Base-by-base conservation (phyloP, 1,139 yeast species). In the Geotrichum restrictum region DNA sequence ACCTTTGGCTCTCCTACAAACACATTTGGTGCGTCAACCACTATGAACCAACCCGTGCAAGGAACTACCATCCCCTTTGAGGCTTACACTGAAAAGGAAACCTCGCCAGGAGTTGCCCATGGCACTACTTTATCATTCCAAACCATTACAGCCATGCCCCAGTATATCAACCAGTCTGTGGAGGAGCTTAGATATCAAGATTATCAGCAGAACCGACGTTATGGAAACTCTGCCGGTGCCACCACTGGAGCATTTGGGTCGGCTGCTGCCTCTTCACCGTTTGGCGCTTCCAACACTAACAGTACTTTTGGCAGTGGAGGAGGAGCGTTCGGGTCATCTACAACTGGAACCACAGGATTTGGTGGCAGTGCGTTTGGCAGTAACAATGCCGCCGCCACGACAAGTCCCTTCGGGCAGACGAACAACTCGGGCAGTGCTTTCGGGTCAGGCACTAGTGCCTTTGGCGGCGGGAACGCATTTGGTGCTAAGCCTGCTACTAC, bases 111-210 rank as follows among this genome's bases (percentile, higher is more conserved):
- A 16, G 59, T 63, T 11, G 48, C 59, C 14, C 56, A 50, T 18
- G 55, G 52, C n/a, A 61, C 78, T 1, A 79, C 80, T 33, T 82
- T 79, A 60, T 71, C 78, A 46, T 93, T 77, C 69, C 89, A 91
- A 66, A 83, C 82, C 62, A 83, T 94, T 57, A 75, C 86, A 19
- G 79, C 88, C 41, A 91, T 93, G 98, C 96, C 95, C 13, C 95
- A 88, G 64, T 93, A 93, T 67, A 77, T 78, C 60, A 82, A 82
- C 63, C 87, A 72, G 63, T 86, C 96, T 0, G 80, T 84, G 63
- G 97, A 91, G 68, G 98, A 93, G 68, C 77, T 93, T 69, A 79
- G 99, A 67, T 73, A 80, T 61, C 93, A 86, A 68, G 99, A 93
- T 70, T 93, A 93, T 67, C 82, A 83, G 63, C 88, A 83, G 58